Evolutionary conservation across 768 basidiomycete genomes (phyloP).

Genomic region (Pisolithus tinctorius): DNA sequence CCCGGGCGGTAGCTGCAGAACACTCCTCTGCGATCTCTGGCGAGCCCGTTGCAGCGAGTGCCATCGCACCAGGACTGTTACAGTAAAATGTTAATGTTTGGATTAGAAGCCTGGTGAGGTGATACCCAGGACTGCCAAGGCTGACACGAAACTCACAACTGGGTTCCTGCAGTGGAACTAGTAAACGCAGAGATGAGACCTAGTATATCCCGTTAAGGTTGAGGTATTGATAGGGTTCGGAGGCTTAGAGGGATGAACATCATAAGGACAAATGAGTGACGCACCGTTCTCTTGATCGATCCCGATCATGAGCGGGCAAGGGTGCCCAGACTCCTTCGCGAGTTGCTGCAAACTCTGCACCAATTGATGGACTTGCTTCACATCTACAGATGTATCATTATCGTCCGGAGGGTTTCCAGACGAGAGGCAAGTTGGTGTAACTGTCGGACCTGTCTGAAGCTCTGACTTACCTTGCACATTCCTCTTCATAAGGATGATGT

Average conservation of each 20-base stretch:
- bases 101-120: background rate
- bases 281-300: constrained; percentile 74
- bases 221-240: too few species aligned
- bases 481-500: constrained; percentile 63
- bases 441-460: too few species aligned
- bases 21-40: constrained; percentile 38
- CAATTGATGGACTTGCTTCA: constrained; percentile 43
- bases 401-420: background rate
- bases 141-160: constrained; percentile 45
- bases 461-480: constrained; percentile 46
- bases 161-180: constrained; percentile 48
- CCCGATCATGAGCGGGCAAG: constrained; percentile 53
- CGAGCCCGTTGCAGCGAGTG: constrained; percentile 49
- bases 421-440: background rate
- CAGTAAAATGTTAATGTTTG: background rate
- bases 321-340: constrained; percentile 52
- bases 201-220: constrained; percentile 15
- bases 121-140: background rate
- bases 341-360: constrained; percentile 45
- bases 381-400: constrained; percentile 31
- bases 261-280: background rate
- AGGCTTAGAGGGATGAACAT: too few species aligned
- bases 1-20: constrained; percentile 45
- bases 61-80: constrained; percentile 67
- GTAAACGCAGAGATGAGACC: constrained; percentile 54